These are phyloP conservation scores for Lagenaria siceraria DNA, from an alignment of 306 rosid species.

Conservation along the genomic window DNA sequence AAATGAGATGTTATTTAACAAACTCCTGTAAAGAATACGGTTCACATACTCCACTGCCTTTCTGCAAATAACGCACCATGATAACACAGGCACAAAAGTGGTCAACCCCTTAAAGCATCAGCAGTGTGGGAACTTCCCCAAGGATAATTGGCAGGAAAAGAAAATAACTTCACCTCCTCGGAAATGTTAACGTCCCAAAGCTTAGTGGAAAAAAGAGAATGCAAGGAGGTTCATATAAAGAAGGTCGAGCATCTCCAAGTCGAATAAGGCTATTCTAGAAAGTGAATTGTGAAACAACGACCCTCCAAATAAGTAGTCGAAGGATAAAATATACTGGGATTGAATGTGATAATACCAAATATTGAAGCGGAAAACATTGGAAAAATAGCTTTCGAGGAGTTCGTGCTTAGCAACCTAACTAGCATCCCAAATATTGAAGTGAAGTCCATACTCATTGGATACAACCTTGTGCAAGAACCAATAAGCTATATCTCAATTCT, in stretches of 20 bases:
- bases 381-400: neutral
- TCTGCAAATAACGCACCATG: neutral
- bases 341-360: neutral
- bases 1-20: neutral
- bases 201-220: neutral
- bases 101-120: neutral
- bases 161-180: neutral
- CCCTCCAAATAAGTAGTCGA: neutral
- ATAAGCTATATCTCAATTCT: neutral
- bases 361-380: neutral
- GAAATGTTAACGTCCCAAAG: neutral
- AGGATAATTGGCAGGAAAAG: neutral
- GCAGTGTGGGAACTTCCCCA: neutral
- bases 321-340: neutral
- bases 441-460: neutral
- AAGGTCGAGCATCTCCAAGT: neutral
- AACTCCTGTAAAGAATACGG: neutral
- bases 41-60: neutral
- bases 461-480: neutral
- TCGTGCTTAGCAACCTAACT: neutral
- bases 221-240: neutral
- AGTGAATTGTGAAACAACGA: neutral
- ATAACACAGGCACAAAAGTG: neutral
- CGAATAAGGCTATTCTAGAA: neutral
- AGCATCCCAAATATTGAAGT: neutral